A percentile compares a stretch with the other conserved stretches of the same genome.
Conservation (phyloP, 1,284 basidiomycete species). For the Papiliotrema flavescens region DNA sequence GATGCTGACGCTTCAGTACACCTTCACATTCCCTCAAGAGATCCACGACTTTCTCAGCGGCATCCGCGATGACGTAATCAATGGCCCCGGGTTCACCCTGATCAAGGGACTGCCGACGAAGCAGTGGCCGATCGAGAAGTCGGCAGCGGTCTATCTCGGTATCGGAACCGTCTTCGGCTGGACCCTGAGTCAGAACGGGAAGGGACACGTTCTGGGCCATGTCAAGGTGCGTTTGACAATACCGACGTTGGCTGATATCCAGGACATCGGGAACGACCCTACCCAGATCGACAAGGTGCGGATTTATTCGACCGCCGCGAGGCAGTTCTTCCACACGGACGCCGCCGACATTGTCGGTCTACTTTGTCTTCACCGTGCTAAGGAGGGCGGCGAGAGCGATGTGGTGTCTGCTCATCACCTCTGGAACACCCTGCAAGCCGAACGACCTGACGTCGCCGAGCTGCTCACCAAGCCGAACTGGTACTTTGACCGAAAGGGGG, state of each 20-base stretch:
- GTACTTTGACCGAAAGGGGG: constrained; percentile 41
- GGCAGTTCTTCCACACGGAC: constrained; percentile 50
- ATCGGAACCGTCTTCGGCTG: constrained; percentile 46
- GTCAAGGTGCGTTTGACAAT: constrained; percentile 41
- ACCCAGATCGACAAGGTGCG: constrained; percentile 47
- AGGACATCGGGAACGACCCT: constrained; percentile 49
- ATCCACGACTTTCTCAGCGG: constrained; percentile 14
- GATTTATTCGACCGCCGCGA: constrained; percentile 50
- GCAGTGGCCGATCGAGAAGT: constrained; percentile 44
- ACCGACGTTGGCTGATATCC: background rate
- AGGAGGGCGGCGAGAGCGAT: constrained; percentile 50
- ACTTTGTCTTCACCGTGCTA: constrained; percentile 48
- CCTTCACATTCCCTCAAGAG: background rate
- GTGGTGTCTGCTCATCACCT: constrained; percentile 48
- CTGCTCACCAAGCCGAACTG: constrained; percentile 38
- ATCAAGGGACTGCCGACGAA: constrained; percentile 49
- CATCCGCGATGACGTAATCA: constrained; percentile 29
- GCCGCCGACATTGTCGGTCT: constrained; percentile 27
- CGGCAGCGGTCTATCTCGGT: constrained; percentile 48
- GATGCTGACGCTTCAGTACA: background rate
- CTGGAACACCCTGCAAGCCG: constrained; percentile 49
- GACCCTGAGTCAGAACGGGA: constrained; percentile 46
- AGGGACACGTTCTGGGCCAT: constrained; percentile 50
- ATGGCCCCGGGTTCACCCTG: constrained; percentile 47
- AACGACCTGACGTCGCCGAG: constrained; percentile 50